Base-by-base conservation (phyloP, 2,329 filamentous ascomycete species). In the Xylariaceae sp. region DNA sequence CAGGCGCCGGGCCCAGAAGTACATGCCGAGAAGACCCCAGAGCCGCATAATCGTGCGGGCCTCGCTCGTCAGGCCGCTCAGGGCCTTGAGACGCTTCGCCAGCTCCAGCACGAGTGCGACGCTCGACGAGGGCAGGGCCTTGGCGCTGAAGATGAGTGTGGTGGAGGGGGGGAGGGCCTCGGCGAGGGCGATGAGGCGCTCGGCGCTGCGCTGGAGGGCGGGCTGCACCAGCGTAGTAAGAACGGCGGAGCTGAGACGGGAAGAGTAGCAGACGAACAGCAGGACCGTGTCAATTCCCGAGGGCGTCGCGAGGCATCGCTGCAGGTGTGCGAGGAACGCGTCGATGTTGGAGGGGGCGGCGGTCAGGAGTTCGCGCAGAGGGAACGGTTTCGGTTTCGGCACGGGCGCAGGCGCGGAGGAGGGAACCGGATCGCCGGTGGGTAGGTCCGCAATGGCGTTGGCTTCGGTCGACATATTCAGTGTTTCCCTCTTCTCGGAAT, bases 21-120 rank as follows among this genome's bases (percentile, higher is more conserved):
- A 85, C 60, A 94, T 70, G 35, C 80, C 80, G 56, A 95, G 54
- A 53, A 89, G 59, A 0, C 79, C 82, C 83, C 86, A 94, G 19
- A 96, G 70, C 1, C 88, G 75, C 46, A 76, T 66, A 58, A 89
- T 86, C 42, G 81, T 83, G 44, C 85, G 72, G 45, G 80, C 76
- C 56, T 92, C 85, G 50, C 72, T 73, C 32, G 92, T 70, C 37
- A 90, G 67, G 23, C 64, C 70, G 13, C 80, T 77, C 11, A 94
- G 70, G 11, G 66, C 71, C 63, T 68, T 73, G 56, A 87, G 66
- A 53, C 74, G 64, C 31, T 56, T 59, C 12, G 75, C 69, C 26
- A 78, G 62, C 30, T 66, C 60, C 7, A 77, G 69, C 2, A 71
- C 68, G 12, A 63, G 41, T 8, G 69, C 62, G 8, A 71, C 66